phyloP scores from a whole-genome alignment of 176 grass and related monocot species.

The Oryza glumipatula region DNA sequence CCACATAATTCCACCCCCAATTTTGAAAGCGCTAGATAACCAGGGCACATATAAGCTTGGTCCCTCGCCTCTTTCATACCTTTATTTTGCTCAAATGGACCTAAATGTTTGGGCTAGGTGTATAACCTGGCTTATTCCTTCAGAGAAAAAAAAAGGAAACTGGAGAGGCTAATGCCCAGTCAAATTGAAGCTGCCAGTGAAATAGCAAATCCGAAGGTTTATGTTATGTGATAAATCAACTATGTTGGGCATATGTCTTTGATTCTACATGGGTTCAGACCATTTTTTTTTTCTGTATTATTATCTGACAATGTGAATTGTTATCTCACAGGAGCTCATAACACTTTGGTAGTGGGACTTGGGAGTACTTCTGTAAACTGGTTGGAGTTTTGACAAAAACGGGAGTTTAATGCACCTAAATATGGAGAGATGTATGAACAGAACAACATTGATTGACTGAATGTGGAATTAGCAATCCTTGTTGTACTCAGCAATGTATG shows the following conservation, averaged over 20 bases:
- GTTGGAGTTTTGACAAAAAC: not conserved
- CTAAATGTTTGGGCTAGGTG: not conserved
- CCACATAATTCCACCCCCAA: not conserved
- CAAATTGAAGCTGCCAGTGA: not conserved
- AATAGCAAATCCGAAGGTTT: not conserved
- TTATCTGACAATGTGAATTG: slow-evolving; percentile 11
- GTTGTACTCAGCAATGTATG: too few relatives aligned
- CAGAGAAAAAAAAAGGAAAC: not conserved
- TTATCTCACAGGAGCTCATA: not conserved
- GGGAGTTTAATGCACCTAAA: not conserved
- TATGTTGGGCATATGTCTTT: not conserved
- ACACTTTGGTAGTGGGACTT: not conserved
- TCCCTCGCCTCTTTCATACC: not conserved
- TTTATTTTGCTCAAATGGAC: not conserved
- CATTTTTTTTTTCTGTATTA: not conserved
- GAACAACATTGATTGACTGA: not conserved
- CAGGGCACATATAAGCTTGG: not conserved
- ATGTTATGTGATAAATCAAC: not conserved
- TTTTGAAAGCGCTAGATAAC: not conserved
- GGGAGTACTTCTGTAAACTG: not conserved
- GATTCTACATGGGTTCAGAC: not conserved
- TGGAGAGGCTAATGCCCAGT: not conserved
- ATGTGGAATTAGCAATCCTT: not conserved
- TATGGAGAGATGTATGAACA: not conserved
- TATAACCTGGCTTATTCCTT: not conserved